Evolutionary conservation across 805 yeast species (phyloP).

Genomic region (Pichia deserticola): DNA sequence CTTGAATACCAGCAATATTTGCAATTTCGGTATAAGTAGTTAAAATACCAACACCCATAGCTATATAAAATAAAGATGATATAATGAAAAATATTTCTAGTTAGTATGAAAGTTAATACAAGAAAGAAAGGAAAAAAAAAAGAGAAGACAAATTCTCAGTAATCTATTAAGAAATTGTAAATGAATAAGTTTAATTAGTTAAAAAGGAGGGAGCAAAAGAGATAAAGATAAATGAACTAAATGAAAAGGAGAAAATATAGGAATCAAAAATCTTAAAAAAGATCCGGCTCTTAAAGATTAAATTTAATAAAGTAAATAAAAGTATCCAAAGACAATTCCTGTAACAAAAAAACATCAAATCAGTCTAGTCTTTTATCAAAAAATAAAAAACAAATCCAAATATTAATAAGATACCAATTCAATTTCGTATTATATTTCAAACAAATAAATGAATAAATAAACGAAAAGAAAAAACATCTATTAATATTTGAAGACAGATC

Average conservation of each 20-base stretch:
- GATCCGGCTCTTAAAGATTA: too few relatives aligned
- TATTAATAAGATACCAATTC: not conserved
- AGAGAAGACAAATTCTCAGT: not conserved
- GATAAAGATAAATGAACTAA: too few relatives aligned
- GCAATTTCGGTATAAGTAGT: conserved; percentile 85
- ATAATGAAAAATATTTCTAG: too few relatives aligned
- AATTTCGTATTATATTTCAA: not conserved
- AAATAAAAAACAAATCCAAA: not conserved
- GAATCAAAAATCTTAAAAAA: not conserved
- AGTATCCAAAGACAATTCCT: not conserved
- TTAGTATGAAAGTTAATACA: too few relatives aligned
- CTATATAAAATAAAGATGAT: conserved; percentile 30
- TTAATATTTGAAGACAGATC: conserved; percentile 2
- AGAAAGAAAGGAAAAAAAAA: not conserved
- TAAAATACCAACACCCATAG: conserved; percentile 83
- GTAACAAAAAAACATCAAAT: not conserved
- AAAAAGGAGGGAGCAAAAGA: not conserved
- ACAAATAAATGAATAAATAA: not conserved
- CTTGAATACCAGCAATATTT: conserved; percentile 79
- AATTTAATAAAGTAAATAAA: not conserved
- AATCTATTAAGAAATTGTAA: not conserved
- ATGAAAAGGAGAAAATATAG: not conserved
- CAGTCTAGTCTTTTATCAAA: not conserved
- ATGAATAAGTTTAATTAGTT: not conserved
- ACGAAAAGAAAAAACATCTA: not conserved